Evolutionary conservation across 2,329 filamentous ascomycete species (phyloP), one percentile per base, ranked within the genome.

Genomic region (Fusarium penzigii): DNA sequence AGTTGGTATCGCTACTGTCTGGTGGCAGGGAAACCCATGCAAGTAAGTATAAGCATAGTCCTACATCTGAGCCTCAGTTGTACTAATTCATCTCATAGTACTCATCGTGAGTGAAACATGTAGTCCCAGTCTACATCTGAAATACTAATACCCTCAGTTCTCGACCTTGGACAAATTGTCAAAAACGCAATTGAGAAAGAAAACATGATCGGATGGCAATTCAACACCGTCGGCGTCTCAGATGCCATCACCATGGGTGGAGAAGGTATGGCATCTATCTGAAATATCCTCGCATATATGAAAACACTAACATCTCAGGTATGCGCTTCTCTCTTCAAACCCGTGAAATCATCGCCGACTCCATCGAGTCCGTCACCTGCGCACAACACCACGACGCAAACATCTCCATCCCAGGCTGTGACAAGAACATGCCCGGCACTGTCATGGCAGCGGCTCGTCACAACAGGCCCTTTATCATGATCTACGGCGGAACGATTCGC

Each of bases 1-100:
- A 58, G 89, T 97, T 25, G 93, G 93, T 52, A 85, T 97, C 67
- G 88, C 92, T 8, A 92, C 89, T 6, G 90, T 97, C 5, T 97
- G 92, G 92, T 97, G 92, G 92, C 92, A 97, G 73, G 93, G 93
- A 29, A 97, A 97, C 69, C 90, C 93, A 38, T 97, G 92, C 84
- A 96, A 96, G 87, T 90, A 73, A 75, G 86, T 80, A 9, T 29
- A n/a, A 11, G 44, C 16, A 9, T 14, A 16, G 34, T 42, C 11
- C 11, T 11, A 44, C 2, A 17, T 5, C 20, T 14, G 13, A 11
- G 25, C 20, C 25, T 8, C 9, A 20, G 8, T 40, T 13, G 50
- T 34, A 29, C 58, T 63, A 43, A 64, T 43, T 40, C 42, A 29
- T 14, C 14, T 32, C 29, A 2, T 29, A 76, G 74, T 60, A 76